phyloP scores from a whole-genome alignment of 1,139 yeast species.

The Kurtzmaniella quercitrusa region DNA sequence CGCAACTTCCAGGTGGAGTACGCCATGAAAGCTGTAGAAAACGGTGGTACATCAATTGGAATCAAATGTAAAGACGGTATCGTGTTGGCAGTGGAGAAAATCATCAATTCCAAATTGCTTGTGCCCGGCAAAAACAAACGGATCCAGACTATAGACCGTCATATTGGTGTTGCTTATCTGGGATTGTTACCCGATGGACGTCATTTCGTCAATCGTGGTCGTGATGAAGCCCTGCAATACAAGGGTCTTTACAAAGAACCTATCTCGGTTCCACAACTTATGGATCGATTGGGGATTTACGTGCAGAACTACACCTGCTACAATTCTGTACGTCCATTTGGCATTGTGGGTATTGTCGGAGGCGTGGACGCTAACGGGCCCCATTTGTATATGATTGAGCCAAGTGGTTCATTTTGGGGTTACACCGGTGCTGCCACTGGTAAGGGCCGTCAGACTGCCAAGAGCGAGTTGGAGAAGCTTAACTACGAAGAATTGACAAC shows the following conservation, averaged over 20 bases:
- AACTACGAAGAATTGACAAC: constrained; percentile 67
- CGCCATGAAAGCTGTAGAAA: constrained; percentile 96
- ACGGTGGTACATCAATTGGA: constrained; percentile 94
- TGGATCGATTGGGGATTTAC: constrained; percentile 85
- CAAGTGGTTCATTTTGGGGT: constrained; percentile 97
- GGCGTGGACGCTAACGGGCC: constrained; percentile 89
- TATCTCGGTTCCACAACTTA: constrained; percentile 75
- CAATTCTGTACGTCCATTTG: constrained; percentile 97
- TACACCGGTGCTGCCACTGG: constrained; percentile 97
- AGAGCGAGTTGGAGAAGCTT: constrained; percentile 90
- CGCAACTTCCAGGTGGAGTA: constrained; percentile 98
- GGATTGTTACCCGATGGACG: constrained; percentile 97
- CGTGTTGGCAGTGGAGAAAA: constrained; percentile 94
- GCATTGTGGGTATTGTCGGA: constrained; percentile 86
- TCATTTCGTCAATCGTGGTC: constrained; percentile 84
- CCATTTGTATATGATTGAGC: constrained; percentile 94
- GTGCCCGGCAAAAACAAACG: constrained; percentile 88
- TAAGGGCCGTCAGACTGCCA: constrained; percentile 95
- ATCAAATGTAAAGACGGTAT: constrained; percentile 90
- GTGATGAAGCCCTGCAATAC: constrained; percentile 86
- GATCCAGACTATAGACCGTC: constrained; percentile 89
- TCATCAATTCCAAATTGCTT: constrained; percentile 78
- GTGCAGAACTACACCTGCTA: constrained; percentile 95
- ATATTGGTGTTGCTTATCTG: constrained; percentile 90
- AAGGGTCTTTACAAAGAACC: constrained; percentile 73